Base-by-base conservation (phyloP, 331 rosid species). In the Saraca asoca region DNA sequence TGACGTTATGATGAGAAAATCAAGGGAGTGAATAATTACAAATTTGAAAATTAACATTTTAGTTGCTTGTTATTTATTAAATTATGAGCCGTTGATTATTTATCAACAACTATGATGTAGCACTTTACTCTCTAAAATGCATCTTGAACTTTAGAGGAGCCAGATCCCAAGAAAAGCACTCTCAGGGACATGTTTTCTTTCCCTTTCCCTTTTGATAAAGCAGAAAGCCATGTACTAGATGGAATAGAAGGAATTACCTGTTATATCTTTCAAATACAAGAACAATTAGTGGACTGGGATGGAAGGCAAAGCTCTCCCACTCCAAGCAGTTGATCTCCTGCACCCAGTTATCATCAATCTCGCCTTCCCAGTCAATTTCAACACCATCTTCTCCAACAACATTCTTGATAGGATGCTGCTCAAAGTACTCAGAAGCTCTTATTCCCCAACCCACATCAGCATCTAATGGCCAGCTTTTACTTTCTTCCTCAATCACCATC, bases 341-440 rank as follows among this genome's bases (percentile, higher is more conserved):
- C 53, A 92, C 93, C 93, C 89, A 89, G 61, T 79, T 85, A 72
- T 89, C 96, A 14, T 89, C 98, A 61, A 78, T 55, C 90, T 92
- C 96, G 45, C 98, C 98, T 80, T 92, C 98, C 96, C 96, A 92
- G 54, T 89, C 96, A 67, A 92, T 85, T 78, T 85, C 85, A 48
- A 56, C 77, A 46, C 95, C 96, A 77, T 89, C 83, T 59, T 89
- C 89, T 6, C 86, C 95, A 19, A 80, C 84, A 43, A 87, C 88
- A 65, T 89, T 92, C 82, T 73, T 76, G 5, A 89, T 89, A 3
- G 93, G 82, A 71, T 92, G 95, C 73, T 83, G 74, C 72, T 92
- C 95, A 65, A 92, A 92, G 68, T 92, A 92, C 83, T 92, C 95
- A 0, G 93, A 92, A 11, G 98, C 93, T 68, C 91, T 84, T 66